phyloP scores from a whole-genome alignment of 177 flowering plant genomes.

The Vitis hybrid region DNA sequence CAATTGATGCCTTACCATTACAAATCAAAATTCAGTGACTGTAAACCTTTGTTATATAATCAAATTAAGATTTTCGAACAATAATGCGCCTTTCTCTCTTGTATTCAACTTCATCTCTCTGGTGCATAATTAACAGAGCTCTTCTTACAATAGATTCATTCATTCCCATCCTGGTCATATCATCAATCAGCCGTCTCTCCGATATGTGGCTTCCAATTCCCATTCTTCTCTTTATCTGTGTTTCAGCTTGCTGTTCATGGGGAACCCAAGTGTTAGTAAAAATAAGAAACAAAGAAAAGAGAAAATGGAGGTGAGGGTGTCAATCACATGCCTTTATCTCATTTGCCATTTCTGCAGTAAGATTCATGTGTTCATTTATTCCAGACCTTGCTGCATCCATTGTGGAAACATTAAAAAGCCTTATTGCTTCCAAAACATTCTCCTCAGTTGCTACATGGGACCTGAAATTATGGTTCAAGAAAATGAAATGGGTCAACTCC shows the following conservation, averaged over 20 bases:
- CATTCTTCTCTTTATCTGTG: conserved; percentile 90
- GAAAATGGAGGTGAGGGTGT: not conserved
- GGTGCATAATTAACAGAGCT: conserved; percentile 92
- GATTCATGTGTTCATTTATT: conserved; percentile 72
- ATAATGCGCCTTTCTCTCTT: conserved; percentile 85
- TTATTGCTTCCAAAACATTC: conserved; percentile 79
- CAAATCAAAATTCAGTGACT: too few relatives aligned
- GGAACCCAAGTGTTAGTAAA: not conserved
- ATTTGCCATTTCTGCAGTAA: conserved; percentile 75
- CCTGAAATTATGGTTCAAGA: conserved; percentile 33
- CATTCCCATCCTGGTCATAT: conserved; percentile 86
- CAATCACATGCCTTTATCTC: conserved; percentile 74
- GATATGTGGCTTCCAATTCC: conserved; percentile 94
- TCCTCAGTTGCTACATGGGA: conserved; percentile 81
- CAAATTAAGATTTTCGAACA: conserved; percentile 64
- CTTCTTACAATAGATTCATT: conserved; percentile 95
- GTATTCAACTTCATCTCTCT: conserved; percentile 96
- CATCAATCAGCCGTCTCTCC: conserved; percentile 88
- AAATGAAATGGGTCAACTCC: not conserved
- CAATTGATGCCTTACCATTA: too few relatives aligned
- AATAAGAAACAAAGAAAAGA: not conserved
- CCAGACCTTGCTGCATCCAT: conserved; percentile 99
- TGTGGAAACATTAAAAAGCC: conserved; percentile 82
- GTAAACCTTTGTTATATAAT: too few relatives aligned
- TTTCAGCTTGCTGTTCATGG: conserved; percentile 86